Percentiles rank a stretch among this genome's conserved stretches.
phyloP scores from a whole-genome alignment of 768 basidiomycete species.

The Russula olivacea region DNA sequence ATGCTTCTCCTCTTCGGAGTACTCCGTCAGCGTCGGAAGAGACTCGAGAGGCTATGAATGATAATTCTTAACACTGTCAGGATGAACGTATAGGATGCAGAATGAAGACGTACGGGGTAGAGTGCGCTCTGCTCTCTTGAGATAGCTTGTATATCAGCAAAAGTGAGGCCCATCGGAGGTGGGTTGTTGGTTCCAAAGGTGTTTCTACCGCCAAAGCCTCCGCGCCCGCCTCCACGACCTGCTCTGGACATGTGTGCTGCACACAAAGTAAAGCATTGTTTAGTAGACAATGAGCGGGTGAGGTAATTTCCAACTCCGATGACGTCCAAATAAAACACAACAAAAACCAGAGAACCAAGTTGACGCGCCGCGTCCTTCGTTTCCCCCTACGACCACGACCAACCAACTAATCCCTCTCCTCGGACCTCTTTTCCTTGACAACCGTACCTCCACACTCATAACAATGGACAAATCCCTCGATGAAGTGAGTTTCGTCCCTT shows the following conservation, averaged over 20 bases:
- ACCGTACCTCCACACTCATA: not conserved
- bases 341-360: not conserved
- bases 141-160: slow-evolving; percentile 71
- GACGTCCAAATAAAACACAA: slow-evolving; percentile 12
- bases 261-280: not conserved
- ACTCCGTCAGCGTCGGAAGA: slow-evolving; percentile 63
- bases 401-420: slow-evolving; percentile 11
- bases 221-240: slow-evolving; percentile 41
- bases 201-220: slow-evolving; percentile 50
- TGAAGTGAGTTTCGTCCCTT: slow-evolving; percentile 46
- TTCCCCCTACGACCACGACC: not conserved
- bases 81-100: not conserved
- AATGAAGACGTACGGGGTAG: slow-evolving; percentile 60
- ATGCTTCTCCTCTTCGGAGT: slow-evolving; percentile 56
- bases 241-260: slow-evolving; percentile 47
- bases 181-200: slow-evolving; percentile 36
- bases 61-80: slow-evolving; percentile 11
- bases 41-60: slow-evolving; percentile 51
- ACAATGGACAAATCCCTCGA: slow-evolving; percentile 82
- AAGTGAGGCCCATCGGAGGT: slow-evolving; percentile 76
- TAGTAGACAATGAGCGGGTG: not conserved
- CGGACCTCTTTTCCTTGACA: not conserved
- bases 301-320: slow-evolving; percentile 25
- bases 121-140: slow-evolving; percentile 70
- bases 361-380: slow-evolving; percentile 2